phyloP scores from a whole-genome alignment of 2,329 filamentous ascomycete genomes.

The Fusarium sp. region DNA sequence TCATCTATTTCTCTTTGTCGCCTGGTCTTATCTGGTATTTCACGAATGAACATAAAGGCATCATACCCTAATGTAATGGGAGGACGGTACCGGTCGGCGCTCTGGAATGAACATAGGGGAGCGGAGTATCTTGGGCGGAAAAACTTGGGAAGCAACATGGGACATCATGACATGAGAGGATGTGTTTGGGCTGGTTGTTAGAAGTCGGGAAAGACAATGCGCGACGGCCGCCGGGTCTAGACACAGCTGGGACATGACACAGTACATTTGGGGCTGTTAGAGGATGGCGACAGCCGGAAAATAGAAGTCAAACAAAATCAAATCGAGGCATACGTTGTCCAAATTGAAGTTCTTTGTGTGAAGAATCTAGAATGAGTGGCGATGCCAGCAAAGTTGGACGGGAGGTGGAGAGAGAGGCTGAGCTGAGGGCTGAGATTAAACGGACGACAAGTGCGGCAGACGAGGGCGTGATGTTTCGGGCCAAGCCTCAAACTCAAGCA shows the following conservation, averaged over 20 bases:
- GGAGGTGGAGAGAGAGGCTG: neutral
- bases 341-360: neutral
- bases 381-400: no score
- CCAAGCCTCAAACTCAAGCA: conserved; percentile 13
- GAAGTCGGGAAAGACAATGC: conserved; percentile 4
- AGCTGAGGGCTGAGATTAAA: neutral
- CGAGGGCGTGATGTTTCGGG: conserved; percentile 25
- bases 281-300: neutral
- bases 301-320: conserved; percentile 6
- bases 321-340: conserved; percentile 6
- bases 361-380: neutral
- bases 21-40: conserved; percentile 21
- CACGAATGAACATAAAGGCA: conserved; percentile 45
- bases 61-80: conserved; percentile 52
- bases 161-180: conserved; percentile 7
- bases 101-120: conserved; percentile 35
- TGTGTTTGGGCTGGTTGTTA: neutral
- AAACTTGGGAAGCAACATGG: conserved; percentile 14
- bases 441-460: neutral
- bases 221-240: neutral
- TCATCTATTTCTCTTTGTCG: conserved; percentile 28
- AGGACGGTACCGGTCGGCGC: conserved; percentile 43
- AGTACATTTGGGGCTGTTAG: neutral
- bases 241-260: neutral
- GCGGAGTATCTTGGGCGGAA: conserved; percentile 25